Evolutionary conservation across 192 early-diverging fungal genomes (phyloP).

Genomic region (Podila epigama): DNA sequence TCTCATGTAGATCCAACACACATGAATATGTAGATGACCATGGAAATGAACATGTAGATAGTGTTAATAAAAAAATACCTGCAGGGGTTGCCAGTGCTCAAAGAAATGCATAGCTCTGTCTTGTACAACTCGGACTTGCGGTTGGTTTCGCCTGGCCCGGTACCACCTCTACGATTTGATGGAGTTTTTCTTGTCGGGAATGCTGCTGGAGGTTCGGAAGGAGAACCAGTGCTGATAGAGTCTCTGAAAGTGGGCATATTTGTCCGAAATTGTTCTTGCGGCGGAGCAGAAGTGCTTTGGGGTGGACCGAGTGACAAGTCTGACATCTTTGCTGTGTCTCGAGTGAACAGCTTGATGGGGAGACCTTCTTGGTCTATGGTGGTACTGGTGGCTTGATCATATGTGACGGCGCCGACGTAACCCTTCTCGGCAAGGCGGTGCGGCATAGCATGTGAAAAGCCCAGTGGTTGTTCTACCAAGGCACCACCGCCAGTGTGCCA

Average conservation of each 20-base stretch:
- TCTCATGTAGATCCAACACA: too few relatives aligned
- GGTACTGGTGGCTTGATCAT: neutral
- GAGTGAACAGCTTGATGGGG: neutral
- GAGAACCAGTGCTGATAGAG: neutral
- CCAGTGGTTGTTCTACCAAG: neutral
- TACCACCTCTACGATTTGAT: constrained; percentile 2
- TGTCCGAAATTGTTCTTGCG: too few relatives aligned
- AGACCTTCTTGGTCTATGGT: constrained; percentile 6
- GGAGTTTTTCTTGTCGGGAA: neutral
- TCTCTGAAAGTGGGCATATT: too few relatives aligned
- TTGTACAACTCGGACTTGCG: constrained; percentile 47
- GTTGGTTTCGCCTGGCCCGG: constrained; percentile 4
- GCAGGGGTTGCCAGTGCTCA: constrained; percentile 48
- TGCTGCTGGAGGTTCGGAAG: neutral
- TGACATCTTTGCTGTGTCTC: neutral
- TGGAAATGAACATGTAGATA: too few relatives aligned
- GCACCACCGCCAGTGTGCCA: constrained; percentile 11
- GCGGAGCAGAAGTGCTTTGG: too few relatives aligned
- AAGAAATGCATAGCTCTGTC: constrained; percentile 50
- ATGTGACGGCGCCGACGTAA: neutral
- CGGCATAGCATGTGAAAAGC: neutral
- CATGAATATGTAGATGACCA: too few relatives aligned
- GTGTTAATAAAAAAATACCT: too few relatives aligned
- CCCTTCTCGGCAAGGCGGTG: neutral
- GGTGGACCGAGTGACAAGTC: neutral